These are phyloP conservation scores for Athelia sp. DNA, from an alignment of 1,284 basidiomycete genomes.

Conservation along the genomic window DNA sequence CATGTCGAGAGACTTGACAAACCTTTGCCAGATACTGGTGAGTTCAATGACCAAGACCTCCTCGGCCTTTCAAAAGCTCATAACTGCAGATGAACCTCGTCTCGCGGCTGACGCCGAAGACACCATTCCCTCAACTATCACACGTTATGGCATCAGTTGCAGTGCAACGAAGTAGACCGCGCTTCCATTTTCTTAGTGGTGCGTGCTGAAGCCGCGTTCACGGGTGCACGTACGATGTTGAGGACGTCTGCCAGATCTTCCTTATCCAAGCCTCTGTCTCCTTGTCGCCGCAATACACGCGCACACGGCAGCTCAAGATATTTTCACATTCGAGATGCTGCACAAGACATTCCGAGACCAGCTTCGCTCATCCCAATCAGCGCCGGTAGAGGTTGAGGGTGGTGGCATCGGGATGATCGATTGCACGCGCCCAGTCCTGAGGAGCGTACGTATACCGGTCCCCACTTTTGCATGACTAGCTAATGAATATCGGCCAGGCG, in stretches of 20 bases:
- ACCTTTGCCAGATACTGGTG: conserved; percentile 66
- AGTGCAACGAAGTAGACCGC: conserved; percentile 32
- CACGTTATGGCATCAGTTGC: conserved; percentile 30
- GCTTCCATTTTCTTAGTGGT: conserved; percentile 50
- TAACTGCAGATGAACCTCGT: conserved; percentile 43
- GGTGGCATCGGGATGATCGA: conserved; percentile 71
- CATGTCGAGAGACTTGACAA: conserved; percentile 63
- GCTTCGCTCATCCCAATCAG: conserved; percentile 59
- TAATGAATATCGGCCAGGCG: conserved; percentile 36
- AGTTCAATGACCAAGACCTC: conserved; percentile 23
- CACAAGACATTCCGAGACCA: conserved; percentile 64
- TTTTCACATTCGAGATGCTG: conserved; percentile 77
- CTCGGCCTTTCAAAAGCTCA: no score
- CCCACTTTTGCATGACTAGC: no score
- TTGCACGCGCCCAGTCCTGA: conserved; percentile 55
- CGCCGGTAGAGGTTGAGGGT: conserved; percentile 69
- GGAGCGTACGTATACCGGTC: conserved; percentile 44
- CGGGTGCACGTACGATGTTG: no score
- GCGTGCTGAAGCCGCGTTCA: conserved; percentile 16
- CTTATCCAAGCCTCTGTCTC: conserved; percentile 71
- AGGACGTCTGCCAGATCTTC: conserved; percentile 37
- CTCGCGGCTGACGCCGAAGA: conserved; percentile 38
- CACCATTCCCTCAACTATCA: conserved; percentile 47
- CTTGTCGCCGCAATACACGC: conserved; percentile 67
- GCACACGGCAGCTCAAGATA: conserved; percentile 59